These are phyloP conservation scores for Maudiozyma bulderi DNA, from an alignment of 805 yeast genomes.

Conservation along the genomic window DNA sequence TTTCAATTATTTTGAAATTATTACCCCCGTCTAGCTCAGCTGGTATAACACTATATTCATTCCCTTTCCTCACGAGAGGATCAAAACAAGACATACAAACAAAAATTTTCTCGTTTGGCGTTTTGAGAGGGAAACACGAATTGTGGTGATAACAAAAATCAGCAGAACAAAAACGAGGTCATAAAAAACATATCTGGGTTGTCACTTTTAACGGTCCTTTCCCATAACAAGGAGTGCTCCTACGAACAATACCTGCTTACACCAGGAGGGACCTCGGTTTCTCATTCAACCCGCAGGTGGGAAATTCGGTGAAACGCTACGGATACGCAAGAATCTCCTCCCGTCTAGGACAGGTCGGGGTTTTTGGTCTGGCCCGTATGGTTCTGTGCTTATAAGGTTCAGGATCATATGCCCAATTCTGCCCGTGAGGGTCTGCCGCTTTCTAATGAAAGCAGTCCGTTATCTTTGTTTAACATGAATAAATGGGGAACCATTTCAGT, in stretches of 20 bases:
- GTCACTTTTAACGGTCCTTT: no score
- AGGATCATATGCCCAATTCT: background rate
- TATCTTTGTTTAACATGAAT: no score
- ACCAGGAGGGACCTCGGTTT: conserved; percentile 4
- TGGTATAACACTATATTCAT: background rate
- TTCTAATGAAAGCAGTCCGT: no score
- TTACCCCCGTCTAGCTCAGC: background rate
- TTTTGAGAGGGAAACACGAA: no score
- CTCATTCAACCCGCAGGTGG: conserved; percentile 23
- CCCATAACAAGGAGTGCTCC: conserved; percentile 6
- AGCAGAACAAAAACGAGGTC: no score
- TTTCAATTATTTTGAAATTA: background rate
- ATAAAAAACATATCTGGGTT: no score
- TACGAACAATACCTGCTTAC: conserved; percentile 25
- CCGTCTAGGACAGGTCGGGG: background rate
- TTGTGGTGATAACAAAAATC: no score
- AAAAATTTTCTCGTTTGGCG: no score
- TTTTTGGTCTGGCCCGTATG: background rate
- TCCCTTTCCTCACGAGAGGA: background rate
- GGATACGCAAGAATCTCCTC: conserved; percentile 2
- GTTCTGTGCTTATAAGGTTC: background rate
- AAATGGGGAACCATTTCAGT: conserved; percentile 15
- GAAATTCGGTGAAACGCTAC: conserved; percentile 32
- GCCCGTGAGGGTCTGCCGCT: conserved; percentile 13
- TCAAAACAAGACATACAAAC: no score